Evolutionary conservation across 2,329 filamentous ascomycete genomes (phyloP).

Genomic region (Blastomyces silverae): DNA sequence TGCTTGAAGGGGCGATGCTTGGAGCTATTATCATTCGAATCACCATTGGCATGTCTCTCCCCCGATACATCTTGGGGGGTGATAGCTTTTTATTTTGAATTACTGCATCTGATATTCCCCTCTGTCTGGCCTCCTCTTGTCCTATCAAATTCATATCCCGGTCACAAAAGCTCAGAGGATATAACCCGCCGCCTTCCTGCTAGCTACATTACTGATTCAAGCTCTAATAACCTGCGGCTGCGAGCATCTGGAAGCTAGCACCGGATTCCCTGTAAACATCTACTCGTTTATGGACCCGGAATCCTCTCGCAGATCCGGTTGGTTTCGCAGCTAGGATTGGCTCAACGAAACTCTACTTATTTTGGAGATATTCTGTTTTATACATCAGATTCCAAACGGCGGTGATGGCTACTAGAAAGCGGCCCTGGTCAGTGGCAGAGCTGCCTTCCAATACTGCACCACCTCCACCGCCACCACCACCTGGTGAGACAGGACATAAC

Average conservation of each 20-base stretch:
- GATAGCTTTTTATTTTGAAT: neutral
- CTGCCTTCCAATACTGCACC: slow-evolving; percentile 10
- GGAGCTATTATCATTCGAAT: neutral
- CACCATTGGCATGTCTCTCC: neutral
- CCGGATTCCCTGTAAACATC: neutral
- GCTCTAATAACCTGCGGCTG: neutral
- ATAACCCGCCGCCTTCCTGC: neutral
- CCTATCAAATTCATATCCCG: neutral
- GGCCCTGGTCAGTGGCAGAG: slow-evolving; percentile 16
- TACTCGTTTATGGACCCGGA: neutral
- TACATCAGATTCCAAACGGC: neutral
- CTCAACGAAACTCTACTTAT: neutral
- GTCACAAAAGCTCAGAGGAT: neutral
- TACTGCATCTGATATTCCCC: neutral
- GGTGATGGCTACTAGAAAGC: slow-evolving; percentile 18
- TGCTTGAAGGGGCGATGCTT: neutral
- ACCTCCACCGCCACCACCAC: too few relatives aligned
- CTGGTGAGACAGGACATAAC: neutral
- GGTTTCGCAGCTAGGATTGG: neutral
- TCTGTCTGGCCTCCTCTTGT: neutral
- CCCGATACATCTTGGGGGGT: neutral
- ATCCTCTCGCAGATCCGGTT: too few relatives aligned
- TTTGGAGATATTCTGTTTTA: neutral
- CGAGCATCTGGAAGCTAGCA: neutral
- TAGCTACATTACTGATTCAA: neutral